These are phyloP conservation scores for Talaromyces pinophilus DNA, from an alignment of 2,329 filamentous ascomycete genomes.

Conservation along the genomic window DNA sequence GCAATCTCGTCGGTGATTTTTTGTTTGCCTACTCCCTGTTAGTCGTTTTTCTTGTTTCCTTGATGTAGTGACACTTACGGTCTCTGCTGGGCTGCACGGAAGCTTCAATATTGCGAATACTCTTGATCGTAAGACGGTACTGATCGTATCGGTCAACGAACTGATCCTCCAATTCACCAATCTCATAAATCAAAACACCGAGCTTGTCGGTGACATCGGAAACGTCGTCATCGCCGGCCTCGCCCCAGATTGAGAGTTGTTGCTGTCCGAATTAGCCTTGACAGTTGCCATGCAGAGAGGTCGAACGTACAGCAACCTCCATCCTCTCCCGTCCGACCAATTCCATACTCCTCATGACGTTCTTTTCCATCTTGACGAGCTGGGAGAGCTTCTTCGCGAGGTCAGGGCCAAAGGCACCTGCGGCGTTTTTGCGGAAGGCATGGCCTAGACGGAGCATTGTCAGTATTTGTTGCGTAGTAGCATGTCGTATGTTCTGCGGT, in stretches of 20 bases:
- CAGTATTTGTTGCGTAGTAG: background rate
- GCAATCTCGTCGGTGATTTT: constrained; percentile 99
- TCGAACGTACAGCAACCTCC: constrained; percentile 84
- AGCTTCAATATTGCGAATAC: constrained; percentile 97
- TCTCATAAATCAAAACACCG: constrained; percentile 95
- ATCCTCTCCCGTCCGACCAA: constrained; percentile 92
- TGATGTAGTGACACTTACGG: constrained; percentile 59
- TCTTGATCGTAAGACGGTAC: constrained; percentile 99
- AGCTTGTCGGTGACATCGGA: constrained; percentile 99
- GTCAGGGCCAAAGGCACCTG: constrained; percentile 67
- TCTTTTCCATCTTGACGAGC: constrained; percentile 99
- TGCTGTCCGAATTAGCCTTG: constrained; percentile 58
- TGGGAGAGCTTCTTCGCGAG: constrained; percentile 96
- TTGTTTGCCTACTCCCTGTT: constrained; percentile 73
- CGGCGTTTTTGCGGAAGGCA: constrained; percentile 57
- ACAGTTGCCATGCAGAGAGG: no score
- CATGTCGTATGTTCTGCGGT: background rate
- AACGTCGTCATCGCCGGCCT: constrained; percentile 92
- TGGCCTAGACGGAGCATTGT: constrained; percentile 54
- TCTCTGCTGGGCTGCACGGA: constrained; percentile 97
- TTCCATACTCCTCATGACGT: constrained; percentile 98
- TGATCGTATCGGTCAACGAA: constrained; percentile 99
- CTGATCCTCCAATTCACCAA: constrained; percentile 96
- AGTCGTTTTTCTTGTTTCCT: background rate
- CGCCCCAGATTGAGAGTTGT: constrained; percentile 98